phyloP scores from a whole-genome alignment of 192 early-diverging fungal species.

The Mortierella claussenii region DNA sequence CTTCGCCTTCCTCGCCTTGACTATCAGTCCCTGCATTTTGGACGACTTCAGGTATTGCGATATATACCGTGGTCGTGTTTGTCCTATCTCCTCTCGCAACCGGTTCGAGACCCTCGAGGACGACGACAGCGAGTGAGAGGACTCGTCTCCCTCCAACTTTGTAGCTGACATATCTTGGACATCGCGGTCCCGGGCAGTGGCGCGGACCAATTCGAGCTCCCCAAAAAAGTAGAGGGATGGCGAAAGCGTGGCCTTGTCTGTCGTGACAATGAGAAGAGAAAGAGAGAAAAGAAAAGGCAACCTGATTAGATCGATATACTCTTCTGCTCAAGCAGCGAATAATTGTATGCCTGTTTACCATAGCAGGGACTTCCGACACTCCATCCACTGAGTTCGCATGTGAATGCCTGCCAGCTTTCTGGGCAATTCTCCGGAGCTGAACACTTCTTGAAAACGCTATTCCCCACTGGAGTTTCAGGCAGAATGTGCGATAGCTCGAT shows the following conservation, averaged over 20 bases:
- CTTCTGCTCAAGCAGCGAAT: too few relatives aligned
- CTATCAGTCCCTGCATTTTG: constrained; percentile 4
- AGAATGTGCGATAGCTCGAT: constrained; percentile 18
- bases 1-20: not conserved
- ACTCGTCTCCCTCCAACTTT: too few relatives aligned
- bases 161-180: too few relatives aligned
- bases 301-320: too few relatives aligned
- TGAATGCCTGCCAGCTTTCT: constrained; percentile 39
- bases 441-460: constrained; percentile 25
- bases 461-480: constrained; percentile 32
- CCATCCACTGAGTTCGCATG: constrained; percentile 18
- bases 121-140: too few relatives aligned
- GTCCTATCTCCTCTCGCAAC: constrained; percentile 15
- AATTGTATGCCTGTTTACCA: too few relatives aligned
- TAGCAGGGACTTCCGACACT: constrained; percentile 27
- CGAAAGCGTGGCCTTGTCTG: constrained; percentile 20
- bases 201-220: constrained; percentile 26
- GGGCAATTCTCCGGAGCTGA: constrained; percentile 1
- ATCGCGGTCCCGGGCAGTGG: constrained; percentile 19
- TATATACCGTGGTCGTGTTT: constrained; percentile 33
- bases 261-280: not conserved
- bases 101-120: constrained; percentile 9
- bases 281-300: too few relatives aligned
- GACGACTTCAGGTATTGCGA: constrained; percentile 8
- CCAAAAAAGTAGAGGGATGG: constrained; percentile 49